Percentiles rank a stretch among this genome's conserved stretches.
phyloP scores from a whole-genome alignment of 305 asterid genomes.

The Fraxinus paxiana region DNA sequence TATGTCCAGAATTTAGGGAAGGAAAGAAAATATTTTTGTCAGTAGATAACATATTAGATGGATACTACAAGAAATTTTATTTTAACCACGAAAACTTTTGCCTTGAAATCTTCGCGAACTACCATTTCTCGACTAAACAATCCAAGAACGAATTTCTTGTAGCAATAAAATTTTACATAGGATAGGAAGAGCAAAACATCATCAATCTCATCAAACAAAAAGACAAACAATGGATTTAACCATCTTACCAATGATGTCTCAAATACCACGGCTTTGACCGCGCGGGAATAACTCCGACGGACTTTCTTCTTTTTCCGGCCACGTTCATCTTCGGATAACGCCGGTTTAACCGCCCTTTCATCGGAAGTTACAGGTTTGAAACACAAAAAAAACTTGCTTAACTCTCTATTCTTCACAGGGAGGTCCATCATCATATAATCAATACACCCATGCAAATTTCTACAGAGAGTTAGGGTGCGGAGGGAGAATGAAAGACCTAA shows the following conservation, averaged over 20 bases:
- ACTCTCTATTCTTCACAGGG: slow-evolving; percentile 20
- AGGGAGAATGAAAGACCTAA: background rate
- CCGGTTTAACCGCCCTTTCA: background rate
- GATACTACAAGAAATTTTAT: background rate
- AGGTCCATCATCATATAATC: background rate
- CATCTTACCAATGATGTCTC: slow-evolving; percentile 26
- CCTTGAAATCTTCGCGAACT: background rate
- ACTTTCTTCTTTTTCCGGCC: background rate
- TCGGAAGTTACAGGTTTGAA: background rate
- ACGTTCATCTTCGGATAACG: background rate
- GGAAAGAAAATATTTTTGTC: background rate
- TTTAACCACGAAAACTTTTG: background rate
- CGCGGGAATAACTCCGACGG: slow-evolving; percentile 27
- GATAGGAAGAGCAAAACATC: background rate
- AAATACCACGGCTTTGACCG: slow-evolving; percentile 26
- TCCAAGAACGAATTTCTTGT: background rate
- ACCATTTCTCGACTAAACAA: background rate
- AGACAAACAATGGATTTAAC: background rate
- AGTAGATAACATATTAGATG: background rate
- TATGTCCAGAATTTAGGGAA: background rate
- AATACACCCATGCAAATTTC: background rate
- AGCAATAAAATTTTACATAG: background rate
- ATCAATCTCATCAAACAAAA: background rate
- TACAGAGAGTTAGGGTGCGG: background rate
- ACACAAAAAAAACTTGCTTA: slow-evolving; percentile 9